Base-by-base conservation (phyloP, 148 eudicot species). In the Amaranthus palmeri region DNA sequence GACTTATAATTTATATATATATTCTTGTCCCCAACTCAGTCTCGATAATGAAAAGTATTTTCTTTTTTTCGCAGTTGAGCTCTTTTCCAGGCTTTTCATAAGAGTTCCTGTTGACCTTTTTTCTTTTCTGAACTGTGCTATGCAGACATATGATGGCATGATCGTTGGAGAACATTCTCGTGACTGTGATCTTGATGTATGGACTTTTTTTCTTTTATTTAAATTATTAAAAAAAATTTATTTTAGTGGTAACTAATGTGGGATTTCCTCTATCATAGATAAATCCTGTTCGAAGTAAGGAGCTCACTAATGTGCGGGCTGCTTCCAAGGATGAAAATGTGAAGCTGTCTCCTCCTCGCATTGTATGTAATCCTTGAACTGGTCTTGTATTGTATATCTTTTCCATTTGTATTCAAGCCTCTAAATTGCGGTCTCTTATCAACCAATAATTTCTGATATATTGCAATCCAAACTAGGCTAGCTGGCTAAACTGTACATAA, bases 91-190 rank as follows among this genome's bases (percentile, higher is more conserved):
- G 46, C 55, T 40, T 0, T 66, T 15, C 50, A 72, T 74, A 71
- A 72, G 15, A 10, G 53, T 46, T 79, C 6, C 5, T 56, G 44
- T 71, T 72, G 62, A 67, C 62, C 13, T 10, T 9, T 69, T 5
- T 11, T 59, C 43, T 54, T 58, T 71, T 53, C 15, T 25, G 4
- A 48, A 47, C 2, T 18, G 47, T 65, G 3, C 7, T 61, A 11
- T 81, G 82, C 92, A 95, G 98, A 14, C 96, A 52, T 95, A 95
- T 74, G 98, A 95, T 81, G 98, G 98, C 69, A 95, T 95, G 98
- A 91, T 95, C 75, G 85, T 95, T 47, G 98, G 98, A 61, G 98
- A 95, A 80, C 91, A 95, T 80, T 95, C 98, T 15, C 91, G 98
- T 43, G 98, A 89, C 57, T 79, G 91, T 3, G 98, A 95, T 89